These are phyloP conservation scores for Amanita muscaria DNA, from an alignment of 768 basidiomycete genomes.

Conservation along the genomic window DNA sequence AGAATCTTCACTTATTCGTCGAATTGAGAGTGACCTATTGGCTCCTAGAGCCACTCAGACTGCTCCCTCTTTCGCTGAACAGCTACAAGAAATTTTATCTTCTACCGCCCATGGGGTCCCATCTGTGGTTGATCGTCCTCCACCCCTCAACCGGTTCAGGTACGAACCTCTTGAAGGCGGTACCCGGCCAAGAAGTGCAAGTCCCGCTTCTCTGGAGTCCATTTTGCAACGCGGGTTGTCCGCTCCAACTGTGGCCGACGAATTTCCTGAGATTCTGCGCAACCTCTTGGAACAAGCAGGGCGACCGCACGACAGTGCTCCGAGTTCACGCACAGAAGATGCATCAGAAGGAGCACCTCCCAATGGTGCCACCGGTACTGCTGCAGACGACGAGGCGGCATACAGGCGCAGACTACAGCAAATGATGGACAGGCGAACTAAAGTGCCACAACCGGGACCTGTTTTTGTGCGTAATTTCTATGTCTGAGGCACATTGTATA, in stretches of 20 bases:
- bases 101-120: conserved; percentile 31
- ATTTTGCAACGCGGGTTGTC: conserved; percentile 22
- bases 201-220: conserved; percentile 24
- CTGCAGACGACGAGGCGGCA: neutral
- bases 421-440: neutral
- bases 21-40: conserved; percentile 3
- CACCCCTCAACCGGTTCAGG: conserved; percentile 43
- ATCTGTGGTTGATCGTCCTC: conserved; percentile 37
- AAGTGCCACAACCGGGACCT: conserved; percentile 17
- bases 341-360: neutral
- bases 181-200: conserved; percentile 26
- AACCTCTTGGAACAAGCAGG: neutral
- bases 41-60: conserved; percentile 10
- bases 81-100: conserved; percentile 53
- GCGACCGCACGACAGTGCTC: neutral
- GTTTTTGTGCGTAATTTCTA: conserved; percentile 17
- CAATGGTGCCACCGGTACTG: neutral
- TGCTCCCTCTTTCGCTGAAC: conserved; percentile 48
- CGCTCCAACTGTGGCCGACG: conserved; percentile 16
- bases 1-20: conserved; percentile 7
- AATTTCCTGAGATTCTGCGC: conserved; percentile 5
- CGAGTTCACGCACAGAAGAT: conserved; percentile 2
- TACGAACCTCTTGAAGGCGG: conserved; percentile 40
- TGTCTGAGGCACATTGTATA: neutral
- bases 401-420: neutral